These are phyloP conservation scores for Pinus albicaulis DNA, from an alignment of 75 land plant genomes.

Conservation along the genomic window DNA sequence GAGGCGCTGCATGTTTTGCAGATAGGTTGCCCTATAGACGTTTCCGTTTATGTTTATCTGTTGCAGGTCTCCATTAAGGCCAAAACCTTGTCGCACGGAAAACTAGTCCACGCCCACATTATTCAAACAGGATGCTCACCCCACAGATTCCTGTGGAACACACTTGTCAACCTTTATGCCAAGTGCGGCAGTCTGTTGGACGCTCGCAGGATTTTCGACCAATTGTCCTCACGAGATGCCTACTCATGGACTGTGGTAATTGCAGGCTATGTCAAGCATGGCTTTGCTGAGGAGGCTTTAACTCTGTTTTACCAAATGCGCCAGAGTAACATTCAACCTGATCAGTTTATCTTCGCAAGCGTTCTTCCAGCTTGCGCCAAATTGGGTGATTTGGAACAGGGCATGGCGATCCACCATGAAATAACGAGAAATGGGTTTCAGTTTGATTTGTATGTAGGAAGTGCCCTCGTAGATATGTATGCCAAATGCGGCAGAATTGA, in stretches of 20 bases:
- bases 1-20: too few species aligned
- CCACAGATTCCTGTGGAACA: neutral
- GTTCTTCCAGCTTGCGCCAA: slow-evolving; percentile 36
- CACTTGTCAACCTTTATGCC: neutral
- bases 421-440: neutral
- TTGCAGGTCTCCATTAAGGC: too few species aligned
- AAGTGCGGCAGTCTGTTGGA: neutral
- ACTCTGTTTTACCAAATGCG: slow-evolving; percentile 29
- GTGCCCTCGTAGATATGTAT: slow-evolving; percentile 8
- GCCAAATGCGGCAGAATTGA: slow-evolving; percentile 11
- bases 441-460: neutral
- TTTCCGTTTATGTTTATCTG: too few species aligned
- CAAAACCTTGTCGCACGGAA: too few species aligned
- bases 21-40: too few species aligned
- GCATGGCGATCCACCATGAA: slow-evolving; percentile 27
- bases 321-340: slow-evolving; percentile 17
- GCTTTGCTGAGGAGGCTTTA: slow-evolving; percentile 27
- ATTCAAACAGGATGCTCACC: too few species aligned
- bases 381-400: slow-evolving; percentile 19
- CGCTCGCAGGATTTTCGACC: neutral
- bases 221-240: slow-evolving; percentile 11
- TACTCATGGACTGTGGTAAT: slow-evolving; percentile 38
- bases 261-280: slow-evolving; percentile 23
- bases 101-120: too few species aligned
- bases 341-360: slow-evolving; percentile 35